Evolutionary conservation across 768 basidiomycete species (phyloP).

Genomic region (Lactarius vividus): DNA sequence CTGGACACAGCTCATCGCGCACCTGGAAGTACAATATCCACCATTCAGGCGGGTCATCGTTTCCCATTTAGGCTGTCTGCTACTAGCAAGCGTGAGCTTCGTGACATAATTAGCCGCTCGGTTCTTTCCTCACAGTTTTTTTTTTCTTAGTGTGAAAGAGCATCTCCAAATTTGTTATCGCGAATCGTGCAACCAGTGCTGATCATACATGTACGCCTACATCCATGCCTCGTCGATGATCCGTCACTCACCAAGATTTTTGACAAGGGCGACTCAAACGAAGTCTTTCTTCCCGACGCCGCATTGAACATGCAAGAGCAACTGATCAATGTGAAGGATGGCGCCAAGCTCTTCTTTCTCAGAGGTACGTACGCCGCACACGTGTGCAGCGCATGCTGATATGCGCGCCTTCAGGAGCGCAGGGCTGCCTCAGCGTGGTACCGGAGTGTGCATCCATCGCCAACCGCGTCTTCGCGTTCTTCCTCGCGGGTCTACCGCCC

Average conservation of each 20-base stretch:
- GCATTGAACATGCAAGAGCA: conserved; percentile 23
- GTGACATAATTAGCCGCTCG: background rate
- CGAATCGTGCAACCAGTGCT: conserved; percentile 19
- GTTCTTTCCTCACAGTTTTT: background rate
- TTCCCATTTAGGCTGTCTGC: conserved; percentile 20
- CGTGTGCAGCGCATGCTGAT: background rate
- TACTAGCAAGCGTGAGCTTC: conserved; percentile 17
- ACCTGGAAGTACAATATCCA: conserved; percentile 28
- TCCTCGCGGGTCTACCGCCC: conserved; percentile 26
- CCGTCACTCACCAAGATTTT: background rate
- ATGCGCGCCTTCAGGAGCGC: conserved; percentile 13
- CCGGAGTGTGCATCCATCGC: conserved; percentile 29
- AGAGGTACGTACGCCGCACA: conserved; percentile 13
- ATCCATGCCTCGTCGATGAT: background rate
- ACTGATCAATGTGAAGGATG: conserved; percentile 24
- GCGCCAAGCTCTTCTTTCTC: conserved; percentile 25
- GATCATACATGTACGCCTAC: conserved; percentile 25
- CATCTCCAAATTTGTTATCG: conserved; percentile 11
- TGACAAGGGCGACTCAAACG: conserved; percentile 25
- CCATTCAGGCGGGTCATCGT: conserved; percentile 27
- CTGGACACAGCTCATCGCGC: conserved; percentile 27
- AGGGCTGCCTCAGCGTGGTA: conserved; percentile 26
- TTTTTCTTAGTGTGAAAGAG: background rate
- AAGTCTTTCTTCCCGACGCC: conserved; percentile 13
- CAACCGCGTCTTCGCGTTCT: conserved; percentile 30